Evolutionary conservation across 306 rosid genomes (phyloP), one percentile per base, ranked within the genome.

Genomic region (Parietaria judaica): DNA sequence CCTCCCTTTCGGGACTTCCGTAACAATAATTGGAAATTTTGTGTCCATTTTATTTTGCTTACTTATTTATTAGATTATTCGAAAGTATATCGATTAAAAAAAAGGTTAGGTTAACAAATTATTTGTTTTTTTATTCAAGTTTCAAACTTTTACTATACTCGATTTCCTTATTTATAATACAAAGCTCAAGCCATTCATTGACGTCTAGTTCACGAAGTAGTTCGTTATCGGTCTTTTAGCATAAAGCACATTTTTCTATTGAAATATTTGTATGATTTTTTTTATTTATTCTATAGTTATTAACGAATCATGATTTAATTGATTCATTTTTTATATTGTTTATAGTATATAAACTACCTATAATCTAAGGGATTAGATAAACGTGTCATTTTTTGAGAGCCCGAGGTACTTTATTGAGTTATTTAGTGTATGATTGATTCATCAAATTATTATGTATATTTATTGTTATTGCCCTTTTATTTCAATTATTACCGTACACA

Each of bases 401-500:
- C 31, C 31, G 31, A 23, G 1, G 31, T 23, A 23, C 31, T 23
- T 23, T 23, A 23, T 23, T 23, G 31, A 23, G 2, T 23, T 23
- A 23, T 23, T 23, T 23, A 23, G 31, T 23, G 31, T 23, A 23
- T 23, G 31, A 23, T 23, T 23, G 31, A 23, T 23, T 23, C 31
- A 23, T 23, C 31, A 23, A 23, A 23, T 23, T 23, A 23, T 23
- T 23, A 23, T 23, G 31, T 23, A 23, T 23, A 23, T 23, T 23
- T 23, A 23, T 23, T 23, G 31, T 23, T 23, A 23, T 23, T 23
- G 1, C 31, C 31, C 31, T 23, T 23, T 23, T 23, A 23, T 23
- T 23, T 23, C 71, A 82, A 58, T 41, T 60, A 62, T 68, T 78
- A 76, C 85, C 81, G 67, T 76, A 74, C 91, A 64, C 78, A 56